These are phyloP conservation scores for Ophiostoma himal-ulmi DNA, from an alignment of 2,329 filamentous ascomycete species.

Conservation along the genomic window DNA sequence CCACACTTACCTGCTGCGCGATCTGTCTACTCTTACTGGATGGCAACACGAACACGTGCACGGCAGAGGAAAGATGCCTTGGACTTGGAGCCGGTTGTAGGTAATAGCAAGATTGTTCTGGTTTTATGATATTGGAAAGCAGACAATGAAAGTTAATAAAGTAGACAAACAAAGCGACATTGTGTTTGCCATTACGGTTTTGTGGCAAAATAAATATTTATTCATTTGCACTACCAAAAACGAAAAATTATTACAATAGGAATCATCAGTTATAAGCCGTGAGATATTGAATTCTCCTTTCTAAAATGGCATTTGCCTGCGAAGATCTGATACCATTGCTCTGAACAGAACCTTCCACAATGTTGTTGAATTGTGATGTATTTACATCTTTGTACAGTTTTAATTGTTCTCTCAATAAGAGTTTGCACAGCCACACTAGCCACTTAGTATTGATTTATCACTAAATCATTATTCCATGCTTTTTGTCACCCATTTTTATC, in stretches of 20 bases:
- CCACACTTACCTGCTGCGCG: background rate
- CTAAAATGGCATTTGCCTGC: too few species aligned
- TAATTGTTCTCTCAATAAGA: background rate
- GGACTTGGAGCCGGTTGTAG: background rate
- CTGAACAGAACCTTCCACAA: too few species aligned
- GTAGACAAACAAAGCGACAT: too few species aligned
- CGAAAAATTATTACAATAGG: too few species aligned
- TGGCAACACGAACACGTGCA: background rate
- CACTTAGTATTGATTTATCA: background rate
- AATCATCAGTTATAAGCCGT: too few species aligned
- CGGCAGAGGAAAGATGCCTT: constrained; percentile 1
- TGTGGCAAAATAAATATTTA: too few species aligned
- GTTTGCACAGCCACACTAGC: constrained; percentile 1
- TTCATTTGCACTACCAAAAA: too few species aligned
- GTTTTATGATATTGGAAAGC: background rate
- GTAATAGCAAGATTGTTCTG: background rate
- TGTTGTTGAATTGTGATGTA: background rate
- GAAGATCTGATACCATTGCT: too few species aligned
- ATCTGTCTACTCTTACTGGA: background rate
- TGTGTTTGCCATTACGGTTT: too few species aligned
- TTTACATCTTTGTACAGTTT: background rate
- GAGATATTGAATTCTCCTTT: too few species aligned
- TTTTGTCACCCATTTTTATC: background rate
- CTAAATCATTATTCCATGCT: background rate
- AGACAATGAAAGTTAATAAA: background rate